Conservation (phyloP, 768 basidiomycete species). For the Suillus lakei region DNA sequence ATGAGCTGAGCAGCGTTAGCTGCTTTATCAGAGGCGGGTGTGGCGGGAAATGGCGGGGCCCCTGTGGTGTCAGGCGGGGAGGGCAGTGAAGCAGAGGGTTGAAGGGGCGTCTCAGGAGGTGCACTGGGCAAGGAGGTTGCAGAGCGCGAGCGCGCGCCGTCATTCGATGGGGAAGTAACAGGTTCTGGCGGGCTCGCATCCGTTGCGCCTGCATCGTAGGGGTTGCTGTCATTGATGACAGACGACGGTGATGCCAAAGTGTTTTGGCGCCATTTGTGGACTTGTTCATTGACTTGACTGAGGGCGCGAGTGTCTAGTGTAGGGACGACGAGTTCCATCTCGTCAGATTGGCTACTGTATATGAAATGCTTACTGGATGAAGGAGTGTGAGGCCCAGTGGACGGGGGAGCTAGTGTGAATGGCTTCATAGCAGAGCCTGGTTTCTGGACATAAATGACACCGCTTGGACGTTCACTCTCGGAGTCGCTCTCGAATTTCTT, state of each 20-base stretch:
- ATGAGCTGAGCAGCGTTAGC: conserved; percentile 62
- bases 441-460: conserved; percentile 16
- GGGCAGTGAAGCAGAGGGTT: conserved; percentile 18
- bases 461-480: conserved; percentile 10
- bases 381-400: conserved; percentile 10
- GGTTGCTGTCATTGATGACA: conserved; percentile 11
- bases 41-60: conserved; percentile 28
- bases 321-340: conserved; percentile 54
- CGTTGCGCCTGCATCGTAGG: not conserved
- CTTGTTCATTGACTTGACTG: conserved; percentile 38
- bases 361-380: conserved; percentile 42
- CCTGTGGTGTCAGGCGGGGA: conserved; percentile 30
- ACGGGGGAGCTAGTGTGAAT: conserved; percentile 35
- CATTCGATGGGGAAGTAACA: conserved; percentile 12
- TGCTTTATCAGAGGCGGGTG: conserved; percentile 37
- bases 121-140: conserved; percentile 10
- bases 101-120: conserved; percentile 21
- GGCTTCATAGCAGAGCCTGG: conserved; percentile 39
- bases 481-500: conserved; percentile 21
- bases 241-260: conserved; percentile 28
- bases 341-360: conserved; percentile 72
- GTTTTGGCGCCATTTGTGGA: conserved; percentile 49
- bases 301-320: conserved; percentile 29
- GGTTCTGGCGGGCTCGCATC: not conserved
- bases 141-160: conserved; percentile 14